Conservation (phyloP, 306 rosid species). For the Nissolia schottii region DNA sequence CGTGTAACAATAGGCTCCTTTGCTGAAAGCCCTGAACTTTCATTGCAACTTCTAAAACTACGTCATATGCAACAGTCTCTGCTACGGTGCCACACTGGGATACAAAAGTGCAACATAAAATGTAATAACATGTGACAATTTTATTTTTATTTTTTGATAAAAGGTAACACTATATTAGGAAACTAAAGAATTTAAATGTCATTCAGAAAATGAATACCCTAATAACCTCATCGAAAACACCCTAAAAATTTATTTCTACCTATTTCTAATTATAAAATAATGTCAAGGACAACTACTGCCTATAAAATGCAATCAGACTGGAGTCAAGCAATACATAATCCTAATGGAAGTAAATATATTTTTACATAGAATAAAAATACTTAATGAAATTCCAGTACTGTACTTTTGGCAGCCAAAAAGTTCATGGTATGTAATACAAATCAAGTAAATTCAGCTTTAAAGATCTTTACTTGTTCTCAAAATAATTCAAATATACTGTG, state of each 20-base stretch:
- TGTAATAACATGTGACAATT: not conserved
- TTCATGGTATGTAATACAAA: not conserved
- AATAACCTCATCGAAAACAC: constrained; percentile 10
- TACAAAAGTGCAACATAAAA: constrained; percentile 10
- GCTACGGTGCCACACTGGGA: constrained; percentile 87
- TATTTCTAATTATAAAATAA: not conserved
- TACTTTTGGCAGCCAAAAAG: constrained; percentile 1
- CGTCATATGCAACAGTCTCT: constrained; percentile 94
- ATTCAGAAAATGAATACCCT: not conserved
- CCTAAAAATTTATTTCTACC: not conserved
- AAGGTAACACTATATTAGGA: not conserved
- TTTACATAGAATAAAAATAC: not conserved
- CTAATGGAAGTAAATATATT: not conserved
- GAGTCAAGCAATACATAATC: not conserved
- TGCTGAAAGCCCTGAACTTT: constrained; percentile 87
- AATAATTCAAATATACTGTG: not conserved
- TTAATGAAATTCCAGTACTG: not conserved
- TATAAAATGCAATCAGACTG: not conserved
- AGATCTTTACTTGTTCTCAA: not conserved
- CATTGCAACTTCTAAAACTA: constrained; percentile 91
- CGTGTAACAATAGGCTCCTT: constrained; percentile 70
- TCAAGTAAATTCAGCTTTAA: not conserved
- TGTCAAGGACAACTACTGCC: not conserved
- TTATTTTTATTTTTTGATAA: too few species aligned
- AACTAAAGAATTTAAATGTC: not conserved